phyloP scores from a whole-genome alignment of 2,329 filamentous ascomycete species.

The Beauveria rudraprayagi region DNA sequence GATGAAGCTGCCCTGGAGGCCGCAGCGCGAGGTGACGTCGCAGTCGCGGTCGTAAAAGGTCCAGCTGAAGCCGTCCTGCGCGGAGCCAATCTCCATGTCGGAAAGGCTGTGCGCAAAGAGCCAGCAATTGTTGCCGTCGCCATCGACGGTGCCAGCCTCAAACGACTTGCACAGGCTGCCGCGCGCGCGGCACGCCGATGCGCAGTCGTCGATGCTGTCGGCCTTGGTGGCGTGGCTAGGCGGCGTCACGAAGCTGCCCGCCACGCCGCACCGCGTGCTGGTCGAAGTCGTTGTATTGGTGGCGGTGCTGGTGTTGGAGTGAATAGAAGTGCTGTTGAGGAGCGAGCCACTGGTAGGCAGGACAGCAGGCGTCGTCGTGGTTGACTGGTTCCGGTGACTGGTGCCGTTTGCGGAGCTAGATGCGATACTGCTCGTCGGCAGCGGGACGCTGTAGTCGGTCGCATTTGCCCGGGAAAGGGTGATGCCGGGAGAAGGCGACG shows the following conservation, averaged over 20 bases:
- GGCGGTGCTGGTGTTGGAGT: not conserved
- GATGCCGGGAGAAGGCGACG: not conserved
- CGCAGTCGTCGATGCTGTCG: conserved; percentile 8
- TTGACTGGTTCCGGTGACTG: not conserved
- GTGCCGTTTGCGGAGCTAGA: conserved; percentile 1
- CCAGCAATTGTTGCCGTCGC: conserved; percentile 11
- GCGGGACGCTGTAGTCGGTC: not conserved
- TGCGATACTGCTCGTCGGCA: not conserved
- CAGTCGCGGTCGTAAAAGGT: conserved; percentile 9
- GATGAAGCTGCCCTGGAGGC: conserved; percentile 9
- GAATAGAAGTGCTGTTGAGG: not conserved
- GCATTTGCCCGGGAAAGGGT: not conserved
- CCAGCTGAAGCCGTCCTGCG: conserved; percentile 9
- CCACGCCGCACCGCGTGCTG: conserved; percentile 1
- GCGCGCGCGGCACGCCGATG: conserved; percentile 1
- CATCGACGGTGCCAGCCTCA: conserved; percentile 10
- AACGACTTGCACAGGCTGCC: not conserved
- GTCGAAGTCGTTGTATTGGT: not conserved
- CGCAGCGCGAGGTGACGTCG: conserved; percentile 1
- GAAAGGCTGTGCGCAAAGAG: not conserved
- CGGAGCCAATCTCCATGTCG: conserved; percentile 7
- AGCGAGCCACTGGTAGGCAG: not conserved
- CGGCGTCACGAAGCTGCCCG: conserved; percentile 7
- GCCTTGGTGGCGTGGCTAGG: conserved; percentile 3
- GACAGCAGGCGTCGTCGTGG: not conserved